A percentile compares a stretch with the other conserved stretches of the same genome.
Evolutionary conservation across 768 basidiomycete species (phyloP).

Genomic region (Plicaturopsis crispa): DNA sequence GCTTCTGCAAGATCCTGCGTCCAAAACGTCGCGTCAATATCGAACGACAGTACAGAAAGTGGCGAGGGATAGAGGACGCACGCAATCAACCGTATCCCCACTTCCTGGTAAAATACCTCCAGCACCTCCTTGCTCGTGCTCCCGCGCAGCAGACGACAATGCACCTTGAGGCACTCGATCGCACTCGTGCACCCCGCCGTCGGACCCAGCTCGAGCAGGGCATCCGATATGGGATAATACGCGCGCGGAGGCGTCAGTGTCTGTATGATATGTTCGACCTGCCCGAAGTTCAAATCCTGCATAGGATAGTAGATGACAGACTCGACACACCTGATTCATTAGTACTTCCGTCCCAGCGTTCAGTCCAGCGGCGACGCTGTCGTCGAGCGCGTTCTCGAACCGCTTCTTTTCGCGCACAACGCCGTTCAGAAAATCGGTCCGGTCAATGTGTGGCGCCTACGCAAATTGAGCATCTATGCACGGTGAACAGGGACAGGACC

Average conservation of each 20-base stretch:
- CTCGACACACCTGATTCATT: constrained; percentile 74
- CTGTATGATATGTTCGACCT: constrained; percentile 92
- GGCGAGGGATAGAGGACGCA: constrained; percentile 28
- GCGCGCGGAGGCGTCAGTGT: constrained; percentile 77
- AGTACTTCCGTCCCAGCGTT: constrained; percentile 94
- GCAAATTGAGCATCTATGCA: not conserved
- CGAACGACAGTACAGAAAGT: not conserved
- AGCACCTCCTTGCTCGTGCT: constrained; percentile 94
- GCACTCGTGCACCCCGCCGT: constrained; percentile 87
- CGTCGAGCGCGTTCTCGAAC: constrained; percentile 89
- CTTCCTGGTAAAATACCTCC: constrained; percentile 97
- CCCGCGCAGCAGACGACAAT: constrained; percentile 86
- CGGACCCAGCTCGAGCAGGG: constrained; percentile 73
- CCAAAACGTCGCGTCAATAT: not conserved
- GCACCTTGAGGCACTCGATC: constrained; percentile 81
- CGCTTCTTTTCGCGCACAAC: constrained; percentile 96
- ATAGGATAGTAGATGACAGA: not conserved
- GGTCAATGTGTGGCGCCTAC: constrained; percentile 83
- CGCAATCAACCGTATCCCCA: constrained; percentile 85
- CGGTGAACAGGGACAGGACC: constrained; percentile 14
- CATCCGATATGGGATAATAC: constrained; percentile 84
- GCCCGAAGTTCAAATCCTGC: constrained; percentile 2
- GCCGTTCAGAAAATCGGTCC: constrained; percentile 86
- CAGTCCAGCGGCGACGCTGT: constrained; percentile 86
- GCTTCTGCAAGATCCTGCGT: constrained; percentile 84